These are phyloP conservation scores for Stipa capillata DNA, from an alignment of 176 grass and related monocot genomes.

Conservation along the genomic window DNA sequence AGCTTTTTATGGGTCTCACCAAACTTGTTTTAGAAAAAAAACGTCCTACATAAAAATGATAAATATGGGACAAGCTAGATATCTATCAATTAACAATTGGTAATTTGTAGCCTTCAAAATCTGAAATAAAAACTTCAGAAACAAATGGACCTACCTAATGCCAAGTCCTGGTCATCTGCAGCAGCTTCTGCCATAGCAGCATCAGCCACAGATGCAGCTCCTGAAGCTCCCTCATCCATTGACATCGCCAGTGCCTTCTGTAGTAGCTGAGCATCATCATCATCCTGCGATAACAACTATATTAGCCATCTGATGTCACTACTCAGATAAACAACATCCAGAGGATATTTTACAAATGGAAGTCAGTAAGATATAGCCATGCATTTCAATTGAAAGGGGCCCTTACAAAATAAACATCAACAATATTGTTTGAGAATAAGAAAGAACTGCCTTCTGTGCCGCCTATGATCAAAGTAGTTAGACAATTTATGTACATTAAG, in stretches of 20 bases:
- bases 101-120: not conserved
- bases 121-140: not conserved
- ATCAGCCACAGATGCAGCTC: slow-evolving; percentile 38
- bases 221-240: slow-evolving; percentile 60
- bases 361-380: not conserved
- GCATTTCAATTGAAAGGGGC: not conserved
- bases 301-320: slow-evolving; percentile 2
- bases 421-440: not conserved
- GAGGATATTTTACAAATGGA: not conserved
- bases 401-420: not conserved
- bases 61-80: not conserved
- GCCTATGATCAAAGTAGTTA: too few species aligned
- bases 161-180: slow-evolving; percentile 71
- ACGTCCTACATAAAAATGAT: not conserved
- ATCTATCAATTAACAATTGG: not conserved
- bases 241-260: slow-evolving; percentile 93
- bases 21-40: not conserved
- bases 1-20: not conserved
- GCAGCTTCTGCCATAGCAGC: slow-evolving; percentile 57
- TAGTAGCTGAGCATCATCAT: slow-evolving; percentile 61
- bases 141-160: slow-evolving; percentile 49
- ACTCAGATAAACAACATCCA: slow-evolving; percentile 4
- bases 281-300: slow-evolving; percentile 44
- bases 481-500: too few species aligned
- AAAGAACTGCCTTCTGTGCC: not conserved